Base-by-base conservation (phyloP, 106 monocot genomes). In the Chionographis japonica region DNA sequence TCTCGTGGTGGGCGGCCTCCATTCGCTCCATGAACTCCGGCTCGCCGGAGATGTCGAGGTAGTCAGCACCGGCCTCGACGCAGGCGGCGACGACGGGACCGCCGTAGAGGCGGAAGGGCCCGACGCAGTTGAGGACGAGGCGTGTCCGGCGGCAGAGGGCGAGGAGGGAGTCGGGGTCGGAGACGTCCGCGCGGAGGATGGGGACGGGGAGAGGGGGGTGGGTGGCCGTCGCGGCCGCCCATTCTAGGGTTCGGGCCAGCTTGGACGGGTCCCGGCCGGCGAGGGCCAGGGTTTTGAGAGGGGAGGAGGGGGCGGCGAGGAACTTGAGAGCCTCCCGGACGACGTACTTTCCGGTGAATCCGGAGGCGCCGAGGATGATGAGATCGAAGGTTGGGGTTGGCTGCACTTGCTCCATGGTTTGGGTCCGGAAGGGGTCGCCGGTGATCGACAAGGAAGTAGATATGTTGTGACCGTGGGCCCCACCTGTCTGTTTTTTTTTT, bases 11-110 rank as follows among this genome's bases (percentile, higher is more conserved):
- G 20, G 72, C 63, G 7, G 72, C 85, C 80, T 92, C 97, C 60
- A 79, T 75, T 64, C 92, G 27, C 89, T 98, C 97, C 92, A 98
- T 98, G 77, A 92, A 98, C 92, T 90, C 97, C 6, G 97, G 97
- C 81, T 98, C 97, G 12, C 97, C 97, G 56, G 69, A 80, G 42
- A 98, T 85, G 64, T 98, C 97, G 50, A 92, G 79, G 77, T 92
- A 92, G 66, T 98, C 92, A 37, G 83, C 68, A 14, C 90, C 97
- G 8, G 81, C 66, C 15, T 64, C 87, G 4, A 74, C 86, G 78
- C 97, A 97, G 52, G 97, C 92, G 49, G 89, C 78, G 18, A 83
- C 97, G 43, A 97, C 89, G 11, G 92, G 78, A 2, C 63, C 59
- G 13, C 97, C 97, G 67, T 86, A 76, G 53, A 92, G 77, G 62